A percentile compares a stretch with the other conserved stretches of the same genome.
These are phyloP conservation scores for Alternaria longipes DNA, from an alignment of 2,329 filamentous ascomycete genomes.

Conservation along the genomic window DNA sequence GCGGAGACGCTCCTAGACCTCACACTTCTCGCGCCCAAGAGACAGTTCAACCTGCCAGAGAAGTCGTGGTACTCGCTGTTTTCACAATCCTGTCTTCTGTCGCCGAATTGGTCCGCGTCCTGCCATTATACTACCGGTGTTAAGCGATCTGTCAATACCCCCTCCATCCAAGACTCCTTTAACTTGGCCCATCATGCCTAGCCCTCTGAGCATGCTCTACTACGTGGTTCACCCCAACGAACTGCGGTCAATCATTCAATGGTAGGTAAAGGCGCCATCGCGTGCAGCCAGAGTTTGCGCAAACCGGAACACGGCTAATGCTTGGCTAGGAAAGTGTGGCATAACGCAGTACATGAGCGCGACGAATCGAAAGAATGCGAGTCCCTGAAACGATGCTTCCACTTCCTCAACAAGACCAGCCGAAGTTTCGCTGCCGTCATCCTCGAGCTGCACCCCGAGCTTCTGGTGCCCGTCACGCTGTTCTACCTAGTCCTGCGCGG, in stretches of 20 bases:
- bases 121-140: conserved; percentile 8
- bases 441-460: conserved; percentile 92
- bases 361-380: conserved; percentile 77
- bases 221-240: conserved; percentile 78
- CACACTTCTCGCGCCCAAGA: conserved; percentile 6
- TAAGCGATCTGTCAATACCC: conserved; percentile 14
- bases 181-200: conserved; percentile 44
- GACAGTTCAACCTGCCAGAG: background rate
- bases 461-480: conserved; percentile 85
- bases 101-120: conserved; percentile 15
- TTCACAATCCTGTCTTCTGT: background rate
- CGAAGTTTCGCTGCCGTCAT: conserved; percentile 94
- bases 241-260: conserved; percentile 86
- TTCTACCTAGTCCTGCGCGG: conserved; percentile 95
- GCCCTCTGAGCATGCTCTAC: conserved; percentile 68
- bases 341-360: conserved; percentile 89
- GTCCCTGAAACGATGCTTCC: conserved; percentile 83
- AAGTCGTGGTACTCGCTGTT: background rate
- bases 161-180: conserved; percentile 23
- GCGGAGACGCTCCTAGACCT: conserved; percentile 14
- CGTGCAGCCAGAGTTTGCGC: background rate
- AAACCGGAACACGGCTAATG: conserved; percentile 17
- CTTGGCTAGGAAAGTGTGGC: conserved; percentile 86
- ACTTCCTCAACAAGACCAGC: conserved; percentile 85
- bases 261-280: conserved; percentile 63